These are phyloP conservation scores for Carex pumila DNA, from an alignment of 176 grass and related monocot genomes.

Conservation along the genomic window DNA sequence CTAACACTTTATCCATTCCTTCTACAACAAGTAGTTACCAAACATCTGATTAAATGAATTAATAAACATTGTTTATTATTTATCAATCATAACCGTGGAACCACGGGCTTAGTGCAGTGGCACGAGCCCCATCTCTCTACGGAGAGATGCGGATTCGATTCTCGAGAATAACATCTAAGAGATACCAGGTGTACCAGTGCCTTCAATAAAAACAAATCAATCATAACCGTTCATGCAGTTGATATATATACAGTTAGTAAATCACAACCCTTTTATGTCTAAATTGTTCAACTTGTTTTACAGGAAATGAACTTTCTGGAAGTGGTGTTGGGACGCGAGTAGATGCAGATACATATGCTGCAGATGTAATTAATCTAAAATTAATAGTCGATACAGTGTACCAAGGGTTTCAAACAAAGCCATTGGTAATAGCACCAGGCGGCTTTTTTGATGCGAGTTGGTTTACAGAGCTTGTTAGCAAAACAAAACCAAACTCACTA, in stretches of 20 bases:
- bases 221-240: neutral
- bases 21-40: conserved; percentile 18
- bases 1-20: conserved; percentile 9
- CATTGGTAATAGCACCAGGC: conserved; percentile 73
- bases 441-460: conserved; percentile 68
- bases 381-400: conserved; percentile 30
- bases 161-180: too few species aligned
- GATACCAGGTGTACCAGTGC: too few species aligned
- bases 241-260: neutral
- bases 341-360: conserved; percentile 50
- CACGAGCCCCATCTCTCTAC: too few species aligned
- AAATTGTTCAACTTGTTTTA: neutral
- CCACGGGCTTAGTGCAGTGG: too few species aligned
- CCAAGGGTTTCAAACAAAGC: conserved; percentile 35
- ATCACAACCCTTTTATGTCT: neutral
- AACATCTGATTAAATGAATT: neutral
- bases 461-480: conserved; percentile 53
- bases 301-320: conserved; percentile 89
- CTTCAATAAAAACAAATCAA: neutral
- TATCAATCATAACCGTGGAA: too few species aligned
- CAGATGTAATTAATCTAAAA: conserved; percentile 61
- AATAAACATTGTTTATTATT: neutral
- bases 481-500: conserved; percentile 50
- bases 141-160: too few species aligned
- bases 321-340: conserved; percentile 50